Conservation (phyloP, 73 alveolate genomes). For the Effrenium voratum region DNA sequence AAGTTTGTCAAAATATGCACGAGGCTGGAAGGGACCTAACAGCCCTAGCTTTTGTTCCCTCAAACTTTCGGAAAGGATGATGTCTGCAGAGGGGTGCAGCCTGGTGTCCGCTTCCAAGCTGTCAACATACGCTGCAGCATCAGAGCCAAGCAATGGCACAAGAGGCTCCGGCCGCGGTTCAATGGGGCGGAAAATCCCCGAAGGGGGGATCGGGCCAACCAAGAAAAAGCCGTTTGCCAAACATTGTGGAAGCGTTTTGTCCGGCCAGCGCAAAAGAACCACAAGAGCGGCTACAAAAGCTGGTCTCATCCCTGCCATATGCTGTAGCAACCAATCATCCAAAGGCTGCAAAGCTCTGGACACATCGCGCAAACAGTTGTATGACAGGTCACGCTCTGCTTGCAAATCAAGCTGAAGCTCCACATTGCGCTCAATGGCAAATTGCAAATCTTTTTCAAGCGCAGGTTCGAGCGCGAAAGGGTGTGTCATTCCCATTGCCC, state of each 20-base stretch:
- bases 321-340: not conserved
- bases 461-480: not conserved
- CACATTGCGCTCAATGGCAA: not conserved
- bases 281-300: not conserved
- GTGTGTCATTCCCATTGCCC: not conserved
- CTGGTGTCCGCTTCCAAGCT: not conserved
- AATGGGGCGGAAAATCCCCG: not conserved
- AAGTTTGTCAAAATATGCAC: not conserved
- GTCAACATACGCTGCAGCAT: not conserved
- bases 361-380: not conserved
- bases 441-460: not conserved
- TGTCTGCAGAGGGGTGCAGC: constrained; percentile 11
- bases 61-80: not conserved
- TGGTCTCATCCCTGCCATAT: not conserved
- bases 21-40: not conserved
- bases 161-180: not conserved
- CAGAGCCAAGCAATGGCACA: not conserved
- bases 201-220: not conserved
- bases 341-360: not conserved
- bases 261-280: not conserved
- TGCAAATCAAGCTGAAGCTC: not conserved
- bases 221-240: not conserved
- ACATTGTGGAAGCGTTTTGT: not conserved
- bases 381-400: not conserved
- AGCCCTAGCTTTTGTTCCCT: not conserved